Evolutionary conservation across 2,329 filamentous ascomycete species (phyloP), one percentile per base, ranked within the genome.

Genomic region (Malbranchea cinnamomea): DNA sequence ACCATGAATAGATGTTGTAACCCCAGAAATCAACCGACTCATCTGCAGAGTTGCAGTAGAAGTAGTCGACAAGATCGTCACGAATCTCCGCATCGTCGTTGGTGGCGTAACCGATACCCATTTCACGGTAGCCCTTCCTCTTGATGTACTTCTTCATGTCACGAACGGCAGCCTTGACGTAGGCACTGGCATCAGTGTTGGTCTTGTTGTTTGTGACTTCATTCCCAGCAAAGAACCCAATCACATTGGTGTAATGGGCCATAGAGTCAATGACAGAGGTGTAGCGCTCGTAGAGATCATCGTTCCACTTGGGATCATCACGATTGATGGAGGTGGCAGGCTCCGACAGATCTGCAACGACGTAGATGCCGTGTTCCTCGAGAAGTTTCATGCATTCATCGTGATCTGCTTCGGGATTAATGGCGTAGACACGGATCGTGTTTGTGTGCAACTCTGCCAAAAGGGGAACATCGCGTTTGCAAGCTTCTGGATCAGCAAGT

Each of bases 1-100:
- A 98, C 89, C 89, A 98, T 31, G 85, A 92, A 70, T 98, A 98
- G 62, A 95, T 93, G 68, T 98, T 98, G 77, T 95, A 95, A 36
- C 89, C 89, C 81, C 85, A 98, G 67, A 91, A 95, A 60, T 98
- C 89, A 42, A 95, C 93, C 37, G 78, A 56, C 49, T 60, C 58
- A 6, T 64, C 60, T 19, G 64, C 52, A 37, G 71, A 56, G 37
- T 49, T 42, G 52, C 89, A 98, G 68, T 93, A 85, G 64, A 98
- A 94, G 70, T 92, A 98, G 52, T 83, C 63, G 43, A 83, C 81
- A 49, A 95, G 73, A 47, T 83, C 65, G 41, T 67, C 67, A 55
- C 89, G 81, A 45, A 93, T 91, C 13, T 72, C 67, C 23, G 74
- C 68, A 56, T 94, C 85, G 45, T 95, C 89, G 58, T 91, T 89